Evolutionary conservation across 129 eudicot genomes (phyloP).

Genomic region (Glebionis coronaria): DNA sequence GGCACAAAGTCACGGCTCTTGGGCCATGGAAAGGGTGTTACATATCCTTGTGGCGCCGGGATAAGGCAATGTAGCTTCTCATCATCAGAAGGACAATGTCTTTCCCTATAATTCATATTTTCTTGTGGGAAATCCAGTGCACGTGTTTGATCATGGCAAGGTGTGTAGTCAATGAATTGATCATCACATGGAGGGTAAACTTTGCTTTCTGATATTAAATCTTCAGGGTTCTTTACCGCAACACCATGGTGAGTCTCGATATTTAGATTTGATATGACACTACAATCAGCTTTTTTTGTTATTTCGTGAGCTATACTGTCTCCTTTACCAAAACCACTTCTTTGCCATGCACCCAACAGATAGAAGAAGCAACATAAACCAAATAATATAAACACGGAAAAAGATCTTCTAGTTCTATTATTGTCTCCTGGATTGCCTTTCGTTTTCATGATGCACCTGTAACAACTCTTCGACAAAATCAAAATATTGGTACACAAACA

Average conservation of each 20-base stretch:
- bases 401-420: constrained; percentile 42
- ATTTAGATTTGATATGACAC: constrained; percentile 41
- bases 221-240: constrained; percentile 22
- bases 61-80: constrained; percentile 54
- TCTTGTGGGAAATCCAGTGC: constrained; percentile 36
- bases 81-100: constrained; percentile 47
- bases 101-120: constrained; percentile 32
- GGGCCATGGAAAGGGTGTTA: constrained; percentile 31
- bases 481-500: not conserved
- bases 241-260: constrained; percentile 53
- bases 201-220: constrained; percentile 22
- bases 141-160: constrained; percentile 45
- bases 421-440: constrained; percentile 63
- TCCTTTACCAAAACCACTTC: constrained; percentile 65
- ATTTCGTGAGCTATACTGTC: constrained; percentile 57
- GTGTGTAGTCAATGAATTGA: constrained; percentile 37
- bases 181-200: constrained; percentile 46
- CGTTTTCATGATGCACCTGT: constrained; percentile 49
- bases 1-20: constrained; percentile 32
- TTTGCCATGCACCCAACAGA: constrained; percentile 65
- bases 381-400: constrained; percentile 38
- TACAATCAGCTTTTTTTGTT: constrained; percentile 45
- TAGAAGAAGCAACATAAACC: constrained; percentile 58
- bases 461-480: constrained; percentile 4
- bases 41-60: constrained; percentile 56